Evolutionary conservation across 305 asterid genomes (phyloP), one percentile per base, ranked within the genome.

Genomic region (Rubia peregrina): DNA sequence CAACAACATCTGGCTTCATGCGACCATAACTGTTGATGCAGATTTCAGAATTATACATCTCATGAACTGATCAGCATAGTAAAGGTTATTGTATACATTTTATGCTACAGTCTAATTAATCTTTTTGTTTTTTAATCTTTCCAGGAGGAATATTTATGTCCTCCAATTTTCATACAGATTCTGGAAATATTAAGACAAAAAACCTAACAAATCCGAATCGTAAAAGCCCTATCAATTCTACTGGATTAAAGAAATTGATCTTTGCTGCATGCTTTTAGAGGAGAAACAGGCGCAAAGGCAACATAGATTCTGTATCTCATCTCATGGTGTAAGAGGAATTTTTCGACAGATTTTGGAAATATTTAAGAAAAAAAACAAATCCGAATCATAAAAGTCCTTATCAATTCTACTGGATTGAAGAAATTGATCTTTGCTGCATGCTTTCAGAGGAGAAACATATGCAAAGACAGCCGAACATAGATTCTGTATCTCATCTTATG

Each of bases 1-100:
- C 99, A 86, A 94, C 99, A 76, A 94, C 81, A 73, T 94, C 99
- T 53, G 99, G 99, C 87, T 94, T 94, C 76, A 94, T 90, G 72
- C 96, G 99, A 75, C 97, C 99, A 73, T 94, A 94, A 79, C 99
- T 94, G 88, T 70, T 70, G 71, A 65, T 71, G 78, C 61, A 69
- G 74, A 80, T 42, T 74, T 40, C 61, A 68, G 66, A 43, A 72
- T 83, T 71, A 75, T 43, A 49, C 56, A 36, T 68, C 74, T 71
- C 13, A 77, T 72, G 65, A 41, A 44, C 36, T 62, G 40, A 60
- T 53, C 43, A 65, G 68, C 59, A 73, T 11, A n/a, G 41, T 16
- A 65, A 26, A 70, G 42, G 40, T 53, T 21, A 70, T 13, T 16
- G 43, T 55, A 41, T 42, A 61, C 43, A 62, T 64, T 11, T 42